A percentile compares a stretch with the other conserved stretches of the same genome.
Conservation (phyloP, 345 rosid genomes). For the Cardamine resedifolia region DNA sequence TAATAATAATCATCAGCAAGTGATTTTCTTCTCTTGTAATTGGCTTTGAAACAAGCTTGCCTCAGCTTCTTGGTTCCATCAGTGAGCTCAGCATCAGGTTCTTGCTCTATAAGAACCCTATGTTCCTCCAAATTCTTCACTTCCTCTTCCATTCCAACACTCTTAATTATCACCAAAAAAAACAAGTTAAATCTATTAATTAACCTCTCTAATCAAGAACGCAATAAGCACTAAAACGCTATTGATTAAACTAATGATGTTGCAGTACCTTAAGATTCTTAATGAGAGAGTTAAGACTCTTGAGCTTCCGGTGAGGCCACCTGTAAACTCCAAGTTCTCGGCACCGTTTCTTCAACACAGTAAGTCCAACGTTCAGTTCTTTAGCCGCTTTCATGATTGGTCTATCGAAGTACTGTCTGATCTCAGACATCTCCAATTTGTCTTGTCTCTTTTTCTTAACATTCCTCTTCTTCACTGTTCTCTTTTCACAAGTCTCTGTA, state of each 20-base stretch:
- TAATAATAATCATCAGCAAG: slow-evolving; percentile 24
- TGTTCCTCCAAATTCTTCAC: slow-evolving; percentile 51
- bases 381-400: slow-evolving; percentile 70
- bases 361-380: slow-evolving; percentile 67
- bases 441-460: slow-evolving; percentile 26
- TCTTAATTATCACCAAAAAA: slow-evolving; percentile 41
- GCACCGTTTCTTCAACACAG: slow-evolving; percentile 73
- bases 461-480: slow-evolving; percentile 11
- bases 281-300: slow-evolving; percentile 66
- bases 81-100: slow-evolving; percentile 49
- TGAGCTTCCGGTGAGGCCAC: slow-evolving; percentile 83
- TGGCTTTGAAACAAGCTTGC: slow-evolving; percentile 69
- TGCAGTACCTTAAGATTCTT: slow-evolving; percentile 56
- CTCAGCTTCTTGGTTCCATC: slow-evolving; percentile 57
- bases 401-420: slow-evolving; percentile 53
- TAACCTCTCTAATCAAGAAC: background rate
- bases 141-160: slow-evolving; percentile 48
- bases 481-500: background rate
- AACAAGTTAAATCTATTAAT: background rate
- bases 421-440: slow-evolving; percentile 44
- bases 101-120: slow-evolving; percentile 40
- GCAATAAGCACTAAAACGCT: background rate
- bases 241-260: background rate
- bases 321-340: slow-evolving; percentile 69
- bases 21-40: slow-evolving; percentile 51